phyloP scores from a whole-genome alignment of 2,329 filamentous ascomycete genomes.

The Diaporthe citrichinensis region DNA sequence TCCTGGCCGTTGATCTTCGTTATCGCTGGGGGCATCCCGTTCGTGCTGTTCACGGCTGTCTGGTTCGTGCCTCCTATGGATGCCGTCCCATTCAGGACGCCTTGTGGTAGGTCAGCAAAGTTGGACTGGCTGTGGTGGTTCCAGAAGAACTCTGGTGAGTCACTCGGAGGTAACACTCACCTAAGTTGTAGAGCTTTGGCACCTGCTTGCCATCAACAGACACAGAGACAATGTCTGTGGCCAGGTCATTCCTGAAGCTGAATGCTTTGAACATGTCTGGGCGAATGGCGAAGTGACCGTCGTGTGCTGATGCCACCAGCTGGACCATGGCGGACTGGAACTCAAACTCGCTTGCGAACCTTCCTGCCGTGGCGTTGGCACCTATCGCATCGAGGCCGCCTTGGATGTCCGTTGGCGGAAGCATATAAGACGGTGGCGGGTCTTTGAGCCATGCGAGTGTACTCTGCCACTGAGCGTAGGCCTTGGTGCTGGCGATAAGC shows the following conservation, averaged over 20 bases:
- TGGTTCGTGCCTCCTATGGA: conserved; percentile 37
- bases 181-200: conserved; percentile 69
- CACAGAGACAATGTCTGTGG: conserved; percentile 67
- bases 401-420: conserved; percentile 63
- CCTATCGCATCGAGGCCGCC: conserved; percentile 61
- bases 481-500: conserved; percentile 55
- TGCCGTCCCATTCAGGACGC: conserved; percentile 55
- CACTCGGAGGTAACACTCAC: conserved; percentile 47
- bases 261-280: conserved; percentile 69
- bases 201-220: conserved; percentile 71
- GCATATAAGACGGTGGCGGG: conserved; percentile 65
- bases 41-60: conserved; percentile 20
- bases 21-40: conserved; percentile 60
- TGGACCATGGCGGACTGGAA: conserved; percentile 69
- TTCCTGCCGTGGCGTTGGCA: conserved; percentile 55
- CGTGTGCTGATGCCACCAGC: conserved; percentile 69
- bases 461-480: conserved; percentile 64
- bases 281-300: conserved; percentile 74
- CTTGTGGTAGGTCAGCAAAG: conserved; percentile 20
- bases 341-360: conserved; percentile 67
- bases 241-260: conserved; percentile 55
- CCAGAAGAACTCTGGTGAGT: too few relatives aligned
- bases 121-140: too few relatives aligned
- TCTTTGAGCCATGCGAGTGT: conserved; percentile 63
- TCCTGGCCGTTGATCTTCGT: conserved; percentile 70